Evolutionary conservation across 148 eudicot species (phyloP), one percentile per base, ranked within the genome.

Genomic region (Agrostemma githago): DNA sequence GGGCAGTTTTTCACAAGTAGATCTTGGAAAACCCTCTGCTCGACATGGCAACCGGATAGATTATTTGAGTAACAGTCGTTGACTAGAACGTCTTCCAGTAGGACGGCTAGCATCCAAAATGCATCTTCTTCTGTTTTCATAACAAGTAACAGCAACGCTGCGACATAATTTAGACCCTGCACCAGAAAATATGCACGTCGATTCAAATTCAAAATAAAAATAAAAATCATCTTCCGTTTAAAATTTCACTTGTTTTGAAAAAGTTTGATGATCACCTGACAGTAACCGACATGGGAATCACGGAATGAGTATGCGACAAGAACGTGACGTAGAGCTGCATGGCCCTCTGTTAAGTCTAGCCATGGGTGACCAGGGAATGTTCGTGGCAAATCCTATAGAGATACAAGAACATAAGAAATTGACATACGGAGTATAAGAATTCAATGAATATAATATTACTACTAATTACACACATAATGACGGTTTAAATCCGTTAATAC

Each of bases 121-220:
- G 94, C 99, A 71, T 95, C 99, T 86, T 95, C 99, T 85, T 95
- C 99, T n/a, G 96, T 95, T 87, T 95, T 92, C 96, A 95, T 87
- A 84, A 95, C 99, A 68, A 95, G 94, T 78, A 92, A 81, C 79
- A 95, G 71, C 66, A 95, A 71, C 69, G 99, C 99, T 72, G 94
- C 99, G 70, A 95, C 99, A 73, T 90, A 95, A 81, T 95, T 95
- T 74, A 95, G 82, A 72, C 99, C 99, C 99, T 95, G 85, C 6
- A 66, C 8, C 68, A 71, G 66, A n/a, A 16, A 48, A 46, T 40
- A 26, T 44, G 58, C 68, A 44, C 6, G 63, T 79, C 8, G 72
- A 41, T 38, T 26, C 34, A 26, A 26, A 26, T 0, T 26, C 34
- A 26, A 26, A 26, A 26, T 26, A 26, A 26, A 26, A 26, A 26